Evolutionary conservation across 139 green algal species (phyloP).

Genomic region (Closterium sp.): DNA sequence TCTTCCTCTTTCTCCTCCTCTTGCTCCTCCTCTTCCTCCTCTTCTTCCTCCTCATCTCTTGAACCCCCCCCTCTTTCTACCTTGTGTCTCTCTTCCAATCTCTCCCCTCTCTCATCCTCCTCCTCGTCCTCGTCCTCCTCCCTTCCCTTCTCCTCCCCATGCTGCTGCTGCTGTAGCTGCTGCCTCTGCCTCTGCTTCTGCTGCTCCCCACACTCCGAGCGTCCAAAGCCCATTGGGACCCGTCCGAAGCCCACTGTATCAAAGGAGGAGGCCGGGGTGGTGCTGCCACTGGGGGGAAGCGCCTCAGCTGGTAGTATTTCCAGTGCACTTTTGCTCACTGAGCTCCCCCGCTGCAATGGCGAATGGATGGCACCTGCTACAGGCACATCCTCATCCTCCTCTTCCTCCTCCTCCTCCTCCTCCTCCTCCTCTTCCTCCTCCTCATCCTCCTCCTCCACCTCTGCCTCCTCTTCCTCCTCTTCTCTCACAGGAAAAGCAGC

Average conservation of each 20-base stretch:
- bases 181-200: too few species aligned
- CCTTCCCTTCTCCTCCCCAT: too few species aligned
- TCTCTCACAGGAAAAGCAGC: neutral
- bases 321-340: neutral
- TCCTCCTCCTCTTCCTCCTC: neutral
- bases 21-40: neutral
- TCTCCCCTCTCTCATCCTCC: neutral
- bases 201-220: too few species aligned
- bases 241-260: too few species aligned
- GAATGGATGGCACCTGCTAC: neutral
- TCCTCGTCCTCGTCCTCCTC: neutral
- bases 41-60: neutral
- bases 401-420: neutral
- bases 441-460: neutral
- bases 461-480: neutral
- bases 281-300: too few species aligned
- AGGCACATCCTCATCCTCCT: neutral
- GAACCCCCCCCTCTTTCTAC: neutral
- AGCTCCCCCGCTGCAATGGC: neutral
- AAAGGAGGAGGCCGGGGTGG: too few species aligned
- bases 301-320: neutral
- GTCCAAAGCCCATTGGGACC: too few species aligned
- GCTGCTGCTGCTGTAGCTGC: neutral
- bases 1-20: neutral
- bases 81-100: neutral